A percentile compares a stretch with the other conserved stretches of the same genome.
phyloP scores from a whole-genome alignment of 306 rosid species.

The Acacia acuminata region DNA sequence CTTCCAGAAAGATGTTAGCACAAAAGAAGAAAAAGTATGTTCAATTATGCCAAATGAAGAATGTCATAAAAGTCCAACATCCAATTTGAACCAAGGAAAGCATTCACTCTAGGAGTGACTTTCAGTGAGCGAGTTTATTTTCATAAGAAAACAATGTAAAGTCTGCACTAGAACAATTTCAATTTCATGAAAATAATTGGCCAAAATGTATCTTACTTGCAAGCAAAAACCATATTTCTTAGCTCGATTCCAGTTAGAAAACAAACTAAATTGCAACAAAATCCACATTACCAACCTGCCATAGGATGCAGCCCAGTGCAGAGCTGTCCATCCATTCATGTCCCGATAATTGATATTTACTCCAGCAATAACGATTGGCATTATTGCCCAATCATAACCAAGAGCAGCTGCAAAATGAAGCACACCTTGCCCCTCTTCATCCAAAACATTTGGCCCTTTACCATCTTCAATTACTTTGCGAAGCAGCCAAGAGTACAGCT shows the following conservation, averaged over 20 bases:
- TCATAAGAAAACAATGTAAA: slow-evolving; percentile 2
- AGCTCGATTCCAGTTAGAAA: slow-evolving; percentile 3
- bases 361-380: slow-evolving; percentile 70
- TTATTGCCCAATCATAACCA: slow-evolving; percentile 83
- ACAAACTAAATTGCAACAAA: slow-evolving; percentile 1
- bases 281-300: slow-evolving; percentile 61
- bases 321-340: slow-evolving; percentile 83
- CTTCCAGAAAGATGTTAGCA: neutral
- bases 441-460: slow-evolving; percentile 76
- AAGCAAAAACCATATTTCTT: neutral
- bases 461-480: slow-evolving; percentile 68
- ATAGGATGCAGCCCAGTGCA: slow-evolving; percentile 91
- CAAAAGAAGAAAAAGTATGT: neutral
- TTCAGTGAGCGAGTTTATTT: slow-evolving; percentile 5
- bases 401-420: slow-evolving; percentile 87
- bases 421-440: slow-evolving; percentile 71
- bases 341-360: slow-evolving; percentile 88
- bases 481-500: slow-evolving; percentile 78
- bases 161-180: slow-evolving; percentile 16
- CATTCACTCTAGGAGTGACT: neutral
- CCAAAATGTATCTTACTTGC: slow-evolving; percentile 12
- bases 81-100: slow-evolving; percentile 20
- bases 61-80: slow-evolving; percentile 1
- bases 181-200: slow-evolving; percentile 4
- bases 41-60: slow-evolving; percentile 28